Evolutionary conservation across 768 basidiomycete genomes (phyloP).

Genomic region (Termitomyces heimii): DNA sequence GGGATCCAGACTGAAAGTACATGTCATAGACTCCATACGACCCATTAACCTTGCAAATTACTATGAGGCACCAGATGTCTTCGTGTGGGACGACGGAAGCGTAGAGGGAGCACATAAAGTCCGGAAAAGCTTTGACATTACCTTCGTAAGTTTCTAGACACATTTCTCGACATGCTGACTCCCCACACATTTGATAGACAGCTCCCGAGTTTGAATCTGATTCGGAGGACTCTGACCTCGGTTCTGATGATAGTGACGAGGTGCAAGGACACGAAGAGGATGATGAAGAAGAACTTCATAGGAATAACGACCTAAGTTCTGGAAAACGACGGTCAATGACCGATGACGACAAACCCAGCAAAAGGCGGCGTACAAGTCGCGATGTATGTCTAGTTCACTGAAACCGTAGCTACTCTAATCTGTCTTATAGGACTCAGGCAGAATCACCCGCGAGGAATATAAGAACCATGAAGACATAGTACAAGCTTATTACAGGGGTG

Average conservation of each 20-base stretch:
- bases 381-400: conserved; percentile 23
- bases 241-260: conserved; percentile 35
- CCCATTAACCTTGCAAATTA: conserved; percentile 87
- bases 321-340: conserved; percentile 46
- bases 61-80: conserved; percentile 64
- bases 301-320: conserved; percentile 33
- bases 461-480: conserved; percentile 56
- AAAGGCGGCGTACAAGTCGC: conserved; percentile 54
- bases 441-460: conserved; percentile 68
- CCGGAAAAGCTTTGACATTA: conserved; percentile 76
- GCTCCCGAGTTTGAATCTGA: conserved; percentile 52
- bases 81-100: conserved; percentile 90
- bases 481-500: conserved; percentile 78
- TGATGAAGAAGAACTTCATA: conserved; percentile 34
- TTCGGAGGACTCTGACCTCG: conserved; percentile 30
- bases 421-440: conserved; percentile 35
- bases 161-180: not conserved
- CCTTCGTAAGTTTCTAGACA: conserved; percentile 50
- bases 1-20: conserved; percentile 56
- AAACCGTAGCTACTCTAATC: not conserved
- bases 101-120: conserved; percentile 66
- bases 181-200: conserved; percentile 40
- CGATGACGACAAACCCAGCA: conserved; percentile 36
- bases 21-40: conserved; percentile 92
- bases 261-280: conserved; percentile 30